Evolutionary conservation across 2,329 filamentous ascomycete genomes (phyloP), one percentile per base, ranked within the genome.

Genomic region (Colletotrichum gloeosporioides): DNA sequence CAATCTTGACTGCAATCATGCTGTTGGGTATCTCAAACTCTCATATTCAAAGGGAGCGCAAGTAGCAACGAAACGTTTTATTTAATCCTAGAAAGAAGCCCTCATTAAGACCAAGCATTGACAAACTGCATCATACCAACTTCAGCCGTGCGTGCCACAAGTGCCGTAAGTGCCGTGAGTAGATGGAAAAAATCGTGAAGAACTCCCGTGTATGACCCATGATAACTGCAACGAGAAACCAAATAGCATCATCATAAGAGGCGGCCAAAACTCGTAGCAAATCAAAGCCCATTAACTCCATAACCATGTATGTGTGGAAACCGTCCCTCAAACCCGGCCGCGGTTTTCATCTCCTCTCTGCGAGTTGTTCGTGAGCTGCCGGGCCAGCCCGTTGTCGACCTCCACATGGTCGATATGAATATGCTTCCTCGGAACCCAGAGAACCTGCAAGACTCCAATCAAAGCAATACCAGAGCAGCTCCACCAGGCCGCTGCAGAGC

Each of bases 401-500:
- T 75, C 77, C 13, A 71, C 81, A 18, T 79, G 76, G 8, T 79
- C 75, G 4, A 69, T 78, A n/a, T 84, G 81, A 78, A 77, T 72
- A 53, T 69, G 63, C 25, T 75, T 75, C 64, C 69, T 71, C 25
- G 77, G 77, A 2, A 78, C 71, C 77, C 71, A 77, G 53, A 77
- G 62, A 29, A 78, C 71, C 67, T 78, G 77, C 31, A 77, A 32
- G 6, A 74, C 59, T 12, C 77, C 77, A 2, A 78, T 25, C 8
- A 71, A 44, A 29, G 71, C 75, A 27, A 78, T 64, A 16, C 59
- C 61, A 7, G 76, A 70, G 61, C 84, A 86, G 76, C 85, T 87
- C 53, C 84, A 83, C 85, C 86, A 88, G 5, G 86, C 86, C 2
- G 84, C 82, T 0, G 84, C 85, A 7, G 85, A 87, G 8, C 86